Percentiles rank a stretch among this genome's conserved stretches.
Conservation (phyloP, 371 early-diverging fungal genomes). For the Mycotypha africana region DNA sequence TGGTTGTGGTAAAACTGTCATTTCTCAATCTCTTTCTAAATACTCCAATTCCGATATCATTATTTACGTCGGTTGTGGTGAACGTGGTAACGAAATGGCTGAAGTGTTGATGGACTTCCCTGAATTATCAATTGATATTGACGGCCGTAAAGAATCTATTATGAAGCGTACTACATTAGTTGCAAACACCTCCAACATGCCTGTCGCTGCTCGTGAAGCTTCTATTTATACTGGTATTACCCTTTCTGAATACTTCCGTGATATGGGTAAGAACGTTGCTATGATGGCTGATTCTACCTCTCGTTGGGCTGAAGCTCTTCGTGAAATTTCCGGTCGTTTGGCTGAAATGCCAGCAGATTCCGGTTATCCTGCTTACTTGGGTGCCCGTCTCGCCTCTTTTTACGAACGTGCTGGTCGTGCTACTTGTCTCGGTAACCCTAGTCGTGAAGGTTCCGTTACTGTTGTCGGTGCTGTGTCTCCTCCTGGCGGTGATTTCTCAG, state of each 20-base stretch:
- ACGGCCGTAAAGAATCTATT: slow-evolving; percentile 95
- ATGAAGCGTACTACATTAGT: slow-evolving; percentile 99
- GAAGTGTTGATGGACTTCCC: slow-evolving; percentile 99
- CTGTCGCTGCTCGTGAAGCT: slow-evolving; percentile 99
- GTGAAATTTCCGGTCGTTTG: slow-evolving; percentile 99
- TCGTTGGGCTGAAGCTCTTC: slow-evolving; percentile 99
- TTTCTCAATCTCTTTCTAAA: slow-evolving; percentile 99
- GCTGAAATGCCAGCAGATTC: slow-evolving; percentile 99
- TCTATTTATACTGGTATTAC: slow-evolving; percentile 99
- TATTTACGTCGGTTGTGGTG: slow-evolving; percentile 99
- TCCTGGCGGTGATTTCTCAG: slow-evolving; percentile 99
- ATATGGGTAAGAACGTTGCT: slow-evolving; percentile 99
- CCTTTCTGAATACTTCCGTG: slow-evolving; percentile 99
- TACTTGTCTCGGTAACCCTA: slow-evolving; percentile 94
- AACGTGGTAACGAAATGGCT: slow-evolving; percentile 99
- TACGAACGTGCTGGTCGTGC: slow-evolving; percentile 99
- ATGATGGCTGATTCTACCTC: slow-evolving; percentile 99
- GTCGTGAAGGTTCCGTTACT: slow-evolving; percentile 94
- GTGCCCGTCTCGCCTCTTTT: slow-evolving; percentile 99
- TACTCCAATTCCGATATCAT: slow-evolving; percentile 99
- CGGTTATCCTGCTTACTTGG: slow-evolving; percentile 99
- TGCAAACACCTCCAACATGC: slow-evolving; percentile 99
- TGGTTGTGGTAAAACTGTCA: slow-evolving; percentile 99
- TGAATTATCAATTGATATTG: slow-evolving; percentile 87
- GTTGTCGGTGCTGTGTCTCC: slow-evolving; percentile 99